Base-by-base conservation (phyloP, 129 eudicot genomes). In the Silybum marianum region DNA sequence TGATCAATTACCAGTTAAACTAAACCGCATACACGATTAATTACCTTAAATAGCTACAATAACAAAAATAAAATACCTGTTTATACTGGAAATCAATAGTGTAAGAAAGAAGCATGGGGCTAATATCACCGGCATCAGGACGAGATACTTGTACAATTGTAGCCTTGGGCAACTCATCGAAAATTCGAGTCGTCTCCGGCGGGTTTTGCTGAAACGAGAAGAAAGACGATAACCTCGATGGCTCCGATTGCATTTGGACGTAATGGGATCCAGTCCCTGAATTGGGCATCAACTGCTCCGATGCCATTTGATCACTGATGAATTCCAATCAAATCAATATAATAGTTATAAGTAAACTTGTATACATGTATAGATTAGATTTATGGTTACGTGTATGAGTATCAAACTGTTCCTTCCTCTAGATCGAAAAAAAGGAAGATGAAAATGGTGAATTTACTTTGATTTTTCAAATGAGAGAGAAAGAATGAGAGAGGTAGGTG, bases 41-140 rank as follows among this genome's bases (percentile, higher is more conserved):
- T 30, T 1, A 18, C 26, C 72, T 9, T 38, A 34, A 9, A 13
- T 72, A 21, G 26, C 83, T 34, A 71, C 36, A 19, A 77, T 3
- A 79, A 79, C 5, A 23, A 8, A 30, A 23, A 21, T 28, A 60
- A 12, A 21, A 68, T 58, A 78, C 99, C 98, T 95, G 91, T 84
- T 91, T 95, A 67, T 92, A 95, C 82, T 91, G 97, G 81, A 95
- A 85, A 62, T 95, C 97, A 76, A 92, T 92, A 11, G 91, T 87
- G 78, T 95, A 92, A 21, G 97, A 82, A 23, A 91, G 87, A 60
- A 89, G 89, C 89, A 88, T 77, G 69, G 98, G 99, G 77, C 98
- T 95, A 34, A 95, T 90, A 80, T 95, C 99, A 16, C 88, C 96
- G 74, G 97, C 92, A 71, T 95, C 99, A 7, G 99, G 97, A 16